These are phyloP conservation scores for Chlorella sp. DNA, from an alignment of 139 green algal genomes.

Conservation along the genomic window DNA sequence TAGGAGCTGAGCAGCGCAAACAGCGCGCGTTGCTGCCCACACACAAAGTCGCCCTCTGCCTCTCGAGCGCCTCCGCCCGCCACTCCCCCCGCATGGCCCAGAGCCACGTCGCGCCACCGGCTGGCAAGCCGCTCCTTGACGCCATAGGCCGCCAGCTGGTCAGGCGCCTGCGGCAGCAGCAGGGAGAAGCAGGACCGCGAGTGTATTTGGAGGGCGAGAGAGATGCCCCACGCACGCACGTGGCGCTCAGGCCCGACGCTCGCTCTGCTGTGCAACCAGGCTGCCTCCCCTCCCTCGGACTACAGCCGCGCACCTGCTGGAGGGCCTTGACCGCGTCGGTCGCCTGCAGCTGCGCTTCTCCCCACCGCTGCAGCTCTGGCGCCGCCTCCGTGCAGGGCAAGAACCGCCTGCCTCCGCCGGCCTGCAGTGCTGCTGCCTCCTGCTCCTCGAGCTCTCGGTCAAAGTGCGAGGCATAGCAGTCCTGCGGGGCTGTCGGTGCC, in stretches of 20 bases:
- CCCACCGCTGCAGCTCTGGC: too few species aligned
- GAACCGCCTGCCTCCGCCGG: slow-evolving; percentile 3
- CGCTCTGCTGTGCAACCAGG: too few species aligned
- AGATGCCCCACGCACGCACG: too few species aligned
- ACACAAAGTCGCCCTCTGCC: slow-evolving; percentile 39
- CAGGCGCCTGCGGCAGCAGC: slow-evolving; percentile 22
- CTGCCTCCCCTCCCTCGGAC: too few species aligned
- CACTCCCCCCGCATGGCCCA: neutral
- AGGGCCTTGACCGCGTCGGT: too few species aligned
- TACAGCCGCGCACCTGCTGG: too few species aligned
- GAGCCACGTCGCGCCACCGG: slow-evolving; percentile 58
- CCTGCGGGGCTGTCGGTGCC: neutral
- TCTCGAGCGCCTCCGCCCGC: neutral
- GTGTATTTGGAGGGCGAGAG: too few species aligned
- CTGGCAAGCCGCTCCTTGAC: slow-evolving; percentile 63
- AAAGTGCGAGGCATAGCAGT: slow-evolving; percentile 20
- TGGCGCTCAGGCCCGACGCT: too few species aligned
- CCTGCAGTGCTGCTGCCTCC: slow-evolving; percentile 14
- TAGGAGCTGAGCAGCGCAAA: slow-evolving; percentile 67
- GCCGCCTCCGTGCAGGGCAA: too few species aligned
- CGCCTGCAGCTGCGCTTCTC: too few species aligned
- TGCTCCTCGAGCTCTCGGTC: slow-evolving; percentile 16
- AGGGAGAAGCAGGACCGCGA: neutral
- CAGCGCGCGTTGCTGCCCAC: slow-evolving; percentile 45
- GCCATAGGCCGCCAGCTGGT: slow-evolving; percentile 36